Conservation (phyloP, 1,284 basidiomycete genomes). For the Cutaneotrichosporon dermatis region DNA sequence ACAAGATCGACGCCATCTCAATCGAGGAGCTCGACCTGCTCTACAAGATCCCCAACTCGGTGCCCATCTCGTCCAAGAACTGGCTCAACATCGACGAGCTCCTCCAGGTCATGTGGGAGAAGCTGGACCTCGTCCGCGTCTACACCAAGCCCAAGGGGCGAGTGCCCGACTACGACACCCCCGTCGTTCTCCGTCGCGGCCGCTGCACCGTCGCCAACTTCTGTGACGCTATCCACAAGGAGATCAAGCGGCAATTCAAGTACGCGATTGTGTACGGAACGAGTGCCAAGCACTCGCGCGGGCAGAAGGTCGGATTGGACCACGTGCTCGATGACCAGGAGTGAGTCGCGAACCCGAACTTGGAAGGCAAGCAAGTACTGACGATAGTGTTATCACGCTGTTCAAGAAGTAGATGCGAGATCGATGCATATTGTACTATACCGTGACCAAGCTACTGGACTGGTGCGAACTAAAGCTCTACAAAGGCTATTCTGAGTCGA, state of each 20-base stretch:
- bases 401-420: conserved; percentile 14
- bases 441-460: background rate
- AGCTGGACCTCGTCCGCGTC: conserved; percentile 52
- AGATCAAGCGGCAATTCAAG: conserved; percentile 49
- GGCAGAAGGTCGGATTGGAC: conserved; percentile 92
- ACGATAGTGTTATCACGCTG: conserved; percentile 15
- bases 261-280: conserved; percentile 82
- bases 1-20: conserved; percentile 93
- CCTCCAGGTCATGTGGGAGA: conserved; percentile 82
- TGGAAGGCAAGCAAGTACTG: background rate
- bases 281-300: conserved; percentile 91
- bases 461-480: background rate
- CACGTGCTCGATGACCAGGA: conserved; percentile 87
- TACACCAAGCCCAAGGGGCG: conserved; percentile 92
- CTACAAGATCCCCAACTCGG: conserved; percentile 77
- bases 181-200: conserved; percentile 62
- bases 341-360: conserved; percentile 2
- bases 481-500: background rate
- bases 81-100: conserved; percentile 98
- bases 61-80: conserved; percentile 61
- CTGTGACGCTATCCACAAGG: conserved; percentile 59
- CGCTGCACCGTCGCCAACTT: conserved; percentile 69
- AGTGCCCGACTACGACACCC: conserved; percentile 75
- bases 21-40: conserved; percentile 97
- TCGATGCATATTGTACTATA: conserved; percentile 7